phyloP scores from a whole-genome alignment of 2,329 filamentous ascomycete species.

The Penicillium griseofulvum region DNA sequence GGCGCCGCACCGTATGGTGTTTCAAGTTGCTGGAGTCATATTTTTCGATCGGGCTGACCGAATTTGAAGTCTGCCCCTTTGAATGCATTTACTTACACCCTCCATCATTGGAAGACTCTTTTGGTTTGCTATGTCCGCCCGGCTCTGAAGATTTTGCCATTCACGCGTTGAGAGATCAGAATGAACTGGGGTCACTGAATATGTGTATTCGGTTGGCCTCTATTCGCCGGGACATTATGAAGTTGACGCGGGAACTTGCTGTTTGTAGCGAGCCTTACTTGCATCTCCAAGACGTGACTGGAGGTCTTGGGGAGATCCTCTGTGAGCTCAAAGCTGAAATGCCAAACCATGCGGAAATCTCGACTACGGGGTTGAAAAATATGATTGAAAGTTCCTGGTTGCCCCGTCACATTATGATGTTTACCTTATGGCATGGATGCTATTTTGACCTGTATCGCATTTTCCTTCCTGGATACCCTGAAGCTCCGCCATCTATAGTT shows the following conservation, averaged over 20 bases:
- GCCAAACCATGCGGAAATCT: background rate
- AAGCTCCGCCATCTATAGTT: slow-evolving; percentile 6
- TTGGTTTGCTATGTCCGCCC: background rate
- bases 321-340: background rate
- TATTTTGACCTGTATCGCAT: slow-evolving; percentile 17
- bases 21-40: slow-evolving; percentile 11
- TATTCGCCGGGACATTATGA: slow-evolving; percentile 14
- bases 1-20: slow-evolving; percentile 15
- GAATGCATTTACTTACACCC: slow-evolving; percentile 15
- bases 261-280: slow-evolving; percentile 3
- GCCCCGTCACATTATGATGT: slow-evolving; percentile 10
- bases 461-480: slow-evolving; percentile 10
- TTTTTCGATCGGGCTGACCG: slow-evolving; percentile 13
- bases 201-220: slow-evolving; percentile 14
- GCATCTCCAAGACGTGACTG: slow-evolving; percentile 9
- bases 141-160: background rate
- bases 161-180: background rate
- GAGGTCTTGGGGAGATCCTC: slow-evolving; percentile 9
- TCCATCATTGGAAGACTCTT: slow-evolving; percentile 7
- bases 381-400: slow-evolving; percentile 8
- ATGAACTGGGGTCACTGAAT: background rate
- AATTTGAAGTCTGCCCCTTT: slow-evolving; percentile 14
- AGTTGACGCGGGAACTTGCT: slow-evolving; percentile 15
- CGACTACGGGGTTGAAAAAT: background rate
- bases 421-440: slow-evolving; percentile 13